Evolutionary conservation across 1,139 yeast genomes (phyloP), one percentile per base, ranked within the genome.

Genomic region (Nakaseomyces glabratus): DNA sequence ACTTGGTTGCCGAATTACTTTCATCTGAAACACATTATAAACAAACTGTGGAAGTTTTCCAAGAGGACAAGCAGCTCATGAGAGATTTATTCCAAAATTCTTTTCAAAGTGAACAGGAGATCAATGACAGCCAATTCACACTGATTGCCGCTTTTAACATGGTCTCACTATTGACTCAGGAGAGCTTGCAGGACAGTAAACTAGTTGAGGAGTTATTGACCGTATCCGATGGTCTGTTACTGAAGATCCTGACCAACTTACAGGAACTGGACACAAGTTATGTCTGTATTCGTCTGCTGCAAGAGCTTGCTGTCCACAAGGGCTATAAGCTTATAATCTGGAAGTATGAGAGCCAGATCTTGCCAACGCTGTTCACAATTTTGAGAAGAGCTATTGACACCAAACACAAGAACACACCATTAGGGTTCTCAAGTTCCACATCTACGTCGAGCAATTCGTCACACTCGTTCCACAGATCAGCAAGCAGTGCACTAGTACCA

Each of bases 1-100:
- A 82, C 23, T 64, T 84, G 43, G 63, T 78, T 35, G 75, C 78
- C 38, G 93, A 81, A 47, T 66, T 81, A 46, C 60, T 71, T 15
- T 50, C 52, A 6, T 39, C 51, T 15, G 53, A 50, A 4, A 36
- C 52, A 42, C 54, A 54, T 51, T 53, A 69, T 35, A 50, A 61
- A 34, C 73, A 68, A 23, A 61, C 68, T 26, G 68, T 71, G 20
- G 69, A 57, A 41, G 73, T 69, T 49, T 53, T 55, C 38, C 29
- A 38, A 16, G 33, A 42, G 59, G 60, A 49, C 56, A 63, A 48
- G 46, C 57, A 36, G 45, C 58, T 35, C 43, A 59, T 46, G 45
- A 58, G 29, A 44, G 61, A 31, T 52, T 58, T 43, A 48, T 45
- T 47, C 58, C 40, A 57, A 44, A 41, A 51, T 45, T 41, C 60